Evolutionary conservation across 768 basidiomycete genomes (phyloP).

Genomic region (Auriscalpium orientale): DNA sequence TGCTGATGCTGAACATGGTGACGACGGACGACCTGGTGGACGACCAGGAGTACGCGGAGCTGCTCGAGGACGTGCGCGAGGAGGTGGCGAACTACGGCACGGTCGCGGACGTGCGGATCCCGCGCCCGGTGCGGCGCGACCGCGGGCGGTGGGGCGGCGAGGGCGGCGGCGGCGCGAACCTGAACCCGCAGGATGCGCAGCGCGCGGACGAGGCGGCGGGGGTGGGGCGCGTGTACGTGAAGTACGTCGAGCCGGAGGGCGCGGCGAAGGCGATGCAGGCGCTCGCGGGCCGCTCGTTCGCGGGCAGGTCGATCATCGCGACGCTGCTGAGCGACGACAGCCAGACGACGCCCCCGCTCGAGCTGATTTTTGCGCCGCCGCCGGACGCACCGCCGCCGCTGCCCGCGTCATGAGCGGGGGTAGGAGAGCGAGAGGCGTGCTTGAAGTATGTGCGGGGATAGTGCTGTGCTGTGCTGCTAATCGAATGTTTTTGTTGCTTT

Average conservation of each 20-base stretch:
- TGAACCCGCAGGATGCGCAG: constrained; percentile 56
- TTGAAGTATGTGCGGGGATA: too few relatives aligned
- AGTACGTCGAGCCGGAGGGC: constrained; percentile 56
- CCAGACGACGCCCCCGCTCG: constrained; percentile 75
- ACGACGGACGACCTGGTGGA: constrained; percentile 84
- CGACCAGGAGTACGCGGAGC: constrained; percentile 89
- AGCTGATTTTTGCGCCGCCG: constrained; percentile 77
- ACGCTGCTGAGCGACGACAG: constrained; percentile 79
- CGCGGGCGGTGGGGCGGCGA: constrained; percentile 74
- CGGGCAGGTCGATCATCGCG: constrained; percentile 80
- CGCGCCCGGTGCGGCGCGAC: constrained; percentile 81
- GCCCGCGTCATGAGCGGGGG: constrained; percentile 29
- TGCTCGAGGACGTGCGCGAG: constrained; percentile 90
- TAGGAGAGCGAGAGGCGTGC: too few relatives aligned
- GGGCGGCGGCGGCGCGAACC: constrained; percentile 23
- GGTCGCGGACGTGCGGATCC: constrained; percentile 83
- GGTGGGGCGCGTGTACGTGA: constrained; percentile 93
- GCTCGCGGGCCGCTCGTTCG: constrained; percentile 85
- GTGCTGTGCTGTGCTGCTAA: too few relatives aligned
- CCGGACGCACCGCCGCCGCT: constrained; percentile 77
- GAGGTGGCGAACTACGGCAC: constrained; percentile 77
- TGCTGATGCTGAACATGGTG: constrained; percentile 99
- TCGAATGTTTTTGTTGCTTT: too few relatives aligned
- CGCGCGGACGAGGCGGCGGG: constrained; percentile 84
- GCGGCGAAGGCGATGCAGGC: constrained; percentile 73